Evolutionary conservation across 1,284 basidiomycete genomes (phyloP).

Genomic region (Trametes polyzona): DNA sequence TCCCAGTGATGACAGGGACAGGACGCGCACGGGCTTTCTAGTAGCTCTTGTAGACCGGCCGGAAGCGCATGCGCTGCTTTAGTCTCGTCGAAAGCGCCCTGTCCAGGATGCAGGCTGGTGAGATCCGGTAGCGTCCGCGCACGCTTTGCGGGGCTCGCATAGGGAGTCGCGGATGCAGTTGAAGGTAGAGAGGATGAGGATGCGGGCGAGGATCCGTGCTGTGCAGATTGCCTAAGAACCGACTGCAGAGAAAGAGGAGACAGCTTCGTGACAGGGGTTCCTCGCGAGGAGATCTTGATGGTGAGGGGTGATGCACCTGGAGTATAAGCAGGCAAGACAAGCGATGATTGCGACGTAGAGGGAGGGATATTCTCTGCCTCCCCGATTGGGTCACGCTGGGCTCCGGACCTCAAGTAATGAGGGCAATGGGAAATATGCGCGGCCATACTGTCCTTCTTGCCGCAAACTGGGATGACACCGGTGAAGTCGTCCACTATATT

Average conservation of each 20-base stretch:
- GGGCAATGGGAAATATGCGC: conserved; percentile 3
- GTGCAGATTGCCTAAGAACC: no score
- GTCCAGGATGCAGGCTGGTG: no score
- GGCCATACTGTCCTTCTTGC: conserved; percentile 5
- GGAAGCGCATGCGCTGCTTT: no score
- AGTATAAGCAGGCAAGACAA: neutral
- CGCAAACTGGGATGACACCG: conserved; percentile 14
- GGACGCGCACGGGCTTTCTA: neutral
- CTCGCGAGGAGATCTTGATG: neutral
- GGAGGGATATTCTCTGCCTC: neutral
- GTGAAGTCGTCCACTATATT: neutral
- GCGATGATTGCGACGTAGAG: neutral
- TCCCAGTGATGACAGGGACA: conserved; percentile 4
- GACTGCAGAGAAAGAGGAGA: neutral
- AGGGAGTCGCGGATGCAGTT: no score
- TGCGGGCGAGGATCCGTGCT: no score
- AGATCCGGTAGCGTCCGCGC: no score
- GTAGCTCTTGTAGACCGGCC: neutral
- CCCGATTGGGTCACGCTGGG: no score
- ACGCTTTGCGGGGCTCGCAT: no score
- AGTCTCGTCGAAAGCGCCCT: no score
- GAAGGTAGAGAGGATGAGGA: neutral
- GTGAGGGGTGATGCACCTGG: neutral
- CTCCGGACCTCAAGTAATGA: no score
- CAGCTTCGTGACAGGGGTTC: neutral